These are phyloP conservation scores for Plenodomus tracheiphilus DNA, from an alignment of 2,329 filamentous ascomycete species.

Conservation along the genomic window DNA sequence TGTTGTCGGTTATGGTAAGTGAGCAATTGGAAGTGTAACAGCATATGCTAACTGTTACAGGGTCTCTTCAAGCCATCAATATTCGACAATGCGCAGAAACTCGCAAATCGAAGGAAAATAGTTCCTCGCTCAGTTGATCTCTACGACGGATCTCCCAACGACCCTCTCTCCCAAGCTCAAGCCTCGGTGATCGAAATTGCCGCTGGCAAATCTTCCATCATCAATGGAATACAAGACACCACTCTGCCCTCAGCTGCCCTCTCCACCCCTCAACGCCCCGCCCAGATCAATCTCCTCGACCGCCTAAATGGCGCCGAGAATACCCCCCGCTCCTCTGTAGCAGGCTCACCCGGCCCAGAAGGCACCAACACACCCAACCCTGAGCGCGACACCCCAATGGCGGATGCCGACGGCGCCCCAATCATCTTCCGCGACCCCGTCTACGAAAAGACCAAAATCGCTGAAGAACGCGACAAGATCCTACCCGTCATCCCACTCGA, in stretches of 20 bases:
- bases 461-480: slow-evolving; percentile 74
- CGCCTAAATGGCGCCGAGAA: slow-evolving; percentile 70
- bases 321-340: slow-evolving; percentile 82
- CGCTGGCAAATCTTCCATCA: slow-evolving; percentile 40
- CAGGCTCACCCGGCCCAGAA: slow-evolving; percentile 85
- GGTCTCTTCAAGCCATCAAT: slow-evolving; percentile 89
- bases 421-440: slow-evolving; percentile 49
- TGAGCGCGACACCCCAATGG: slow-evolving; percentile 51
- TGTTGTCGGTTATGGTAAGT: slow-evolving; percentile 79
- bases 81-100: slow-evolving; percentile 81
- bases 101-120: slow-evolving; percentile 76
- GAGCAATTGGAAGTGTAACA: not conserved
- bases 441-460: slow-evolving; percentile 55
- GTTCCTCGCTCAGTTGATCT: slow-evolving; percentile 89
- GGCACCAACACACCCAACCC: slow-evolving; percentile 72
- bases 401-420: slow-evolving; percentile 34
- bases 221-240: slow-evolving; percentile 45
- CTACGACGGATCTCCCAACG: slow-evolving; percentile 90
- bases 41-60: slow-evolving; percentile 32
- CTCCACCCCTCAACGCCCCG: slow-evolving; percentile 56
- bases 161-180: slow-evolving; percentile 85
- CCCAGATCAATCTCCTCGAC: slow-evolving; percentile 70
- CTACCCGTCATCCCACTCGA: slow-evolving; percentile 84
- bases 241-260: slow-evolving; percentile 48
- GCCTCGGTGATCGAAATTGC: slow-evolving; percentile 63